A percentile compares a stretch with the other conserved stretches of the same genome.
phyloP scores from a whole-genome alignment of 2,329 filamentous ascomycete species.

The Microcyclosporella mali region DNA sequence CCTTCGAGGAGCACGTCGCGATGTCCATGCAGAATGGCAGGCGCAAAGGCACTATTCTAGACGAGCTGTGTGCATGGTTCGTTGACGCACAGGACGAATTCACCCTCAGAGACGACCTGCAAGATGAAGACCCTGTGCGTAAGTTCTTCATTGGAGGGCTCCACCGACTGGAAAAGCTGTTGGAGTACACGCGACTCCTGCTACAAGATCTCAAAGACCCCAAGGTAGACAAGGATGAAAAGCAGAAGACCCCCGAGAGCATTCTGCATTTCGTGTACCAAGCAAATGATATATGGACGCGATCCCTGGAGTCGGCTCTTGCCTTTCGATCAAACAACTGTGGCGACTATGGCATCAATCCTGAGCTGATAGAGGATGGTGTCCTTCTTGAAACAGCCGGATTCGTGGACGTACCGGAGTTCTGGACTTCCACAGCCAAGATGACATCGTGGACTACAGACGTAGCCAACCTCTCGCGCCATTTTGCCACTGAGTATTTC shows the following conservation, averaged over 20 bases:
- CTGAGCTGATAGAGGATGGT: slow-evolving; percentile 53
- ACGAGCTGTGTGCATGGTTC: slow-evolving; percentile 68
- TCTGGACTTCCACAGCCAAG: slow-evolving; percentile 71
- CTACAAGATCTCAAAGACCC: slow-evolving; percentile 18
- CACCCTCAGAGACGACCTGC: slow-evolving; percentile 55
- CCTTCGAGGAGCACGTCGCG: slow-evolving; percentile 63
- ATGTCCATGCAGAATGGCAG: slow-evolving; percentile 42
- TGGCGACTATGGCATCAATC: slow-evolving; percentile 63
- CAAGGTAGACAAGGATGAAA: slow-evolving; percentile 3
- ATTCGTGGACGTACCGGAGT: slow-evolving; percentile 60
- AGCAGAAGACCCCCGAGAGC: slow-evolving; percentile 33
- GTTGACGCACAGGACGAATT: slow-evolving; percentile 74
- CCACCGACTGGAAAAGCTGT: slow-evolving; percentile 23
- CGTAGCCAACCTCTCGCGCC: slow-evolving; percentile 38
- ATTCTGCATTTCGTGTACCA: slow-evolving; percentile 51
- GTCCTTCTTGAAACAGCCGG: slow-evolving; percentile 51
- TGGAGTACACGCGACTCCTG: slow-evolving; percentile 15
- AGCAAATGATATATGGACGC: slow-evolving; percentile 67
- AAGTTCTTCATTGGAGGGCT: slow-evolving; percentile 65
- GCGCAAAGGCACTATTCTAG: slow-evolving; percentile 63
- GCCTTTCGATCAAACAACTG: slow-evolving; percentile 68
- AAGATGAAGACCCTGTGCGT: slow-evolving; percentile 73
- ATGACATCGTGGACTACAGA: slow-evolving; percentile 35
- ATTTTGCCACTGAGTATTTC: slow-evolving; percentile 36
- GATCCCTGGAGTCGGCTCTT: slow-evolving; percentile 57